Base-by-base conservation (phyloP, 2,329 filamentous ascomycete genomes). In the Xylaria digitata region DNA sequence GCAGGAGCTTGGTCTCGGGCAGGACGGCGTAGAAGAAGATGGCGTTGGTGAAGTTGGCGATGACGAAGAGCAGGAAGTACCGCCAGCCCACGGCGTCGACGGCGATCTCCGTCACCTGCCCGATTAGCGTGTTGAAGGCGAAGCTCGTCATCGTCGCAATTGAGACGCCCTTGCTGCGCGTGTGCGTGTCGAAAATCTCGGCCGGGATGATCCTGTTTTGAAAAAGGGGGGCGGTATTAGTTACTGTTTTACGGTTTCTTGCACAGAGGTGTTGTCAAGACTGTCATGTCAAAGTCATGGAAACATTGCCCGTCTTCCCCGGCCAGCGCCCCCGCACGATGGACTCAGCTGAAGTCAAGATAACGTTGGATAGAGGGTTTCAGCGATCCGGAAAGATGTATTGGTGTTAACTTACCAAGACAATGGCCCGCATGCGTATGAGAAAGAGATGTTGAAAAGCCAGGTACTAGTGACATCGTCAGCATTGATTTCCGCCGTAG, bases 391-490 rank as follows among this genome's bases (percentile, higher is more conserved):
- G 13, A 17, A 19, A 9, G 13, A 0, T 42, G 60, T 34, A 19
- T 45, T 32, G 34, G 23, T 17, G 5, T 26, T 2, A 26, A 61
- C 71, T 66, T 71, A 75, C 74, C 76, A 77, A 23, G 21, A 85
- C 83, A 93, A 79, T 0, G 91, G 90, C 23, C 91, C 91, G 66
- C 89, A 92, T 1, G 90, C 90, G 40, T 85, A 85, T 3, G 85
- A 90, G 83, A 93, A 94, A 48, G 85, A 90, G 81, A 93, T 91
- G 80, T 94, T 94, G 83, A 92, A 94, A 1, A 92, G 76, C 92
- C 92, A 94, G 0, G 91, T 94, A 72, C 87, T 84, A 54, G 19
- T 23, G 19, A 30, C 45, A 23, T 45, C 61, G 59, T 62, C n/a
- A 61, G 48, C 23, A 13, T 7, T 32, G 1, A 45, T 9, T 30